Evolutionary conservation across 108 stramenopile genomes (phyloP), one percentile per base, ranked within the genome.

Genomic region (Nannochloropsis salina): DNA sequence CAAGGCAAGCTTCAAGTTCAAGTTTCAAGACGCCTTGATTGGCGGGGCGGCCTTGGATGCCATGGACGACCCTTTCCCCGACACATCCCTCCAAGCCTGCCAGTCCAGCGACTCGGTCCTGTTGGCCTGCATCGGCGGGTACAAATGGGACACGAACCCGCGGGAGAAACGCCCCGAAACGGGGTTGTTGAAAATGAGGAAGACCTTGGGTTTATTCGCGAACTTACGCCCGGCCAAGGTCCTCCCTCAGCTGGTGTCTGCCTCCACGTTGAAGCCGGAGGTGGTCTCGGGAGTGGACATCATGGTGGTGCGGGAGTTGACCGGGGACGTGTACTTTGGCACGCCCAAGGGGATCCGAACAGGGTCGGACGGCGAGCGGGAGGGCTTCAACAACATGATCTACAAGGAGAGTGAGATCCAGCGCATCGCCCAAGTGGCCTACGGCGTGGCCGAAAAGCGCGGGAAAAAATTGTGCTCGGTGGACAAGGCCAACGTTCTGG

Each of bases 281-380:
- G 92, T 99, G 86, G 94, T 99, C n/a, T 95, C 97, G 87, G 97
- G 90, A 6, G 97, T 98, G 44, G 98, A 99, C 93, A 94, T 99
- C 82, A 98, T 99, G 96, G 94, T 96, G 79, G 97, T 99, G 10
- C 93, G 98, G 83, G 98, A 99, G 87, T 91, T 99, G 86, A 97
- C 97, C 15, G 98, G 98, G 12, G 97, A 99, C 93, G 97, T 99
- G n/a, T 99, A 99, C 91, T 99, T 99, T 89, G 98, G 98, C 80
- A 95, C 93, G 80, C 98, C 97, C 83, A 97, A 97, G 94, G 96
- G 96, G 80, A 98, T 96, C 87, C 20, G 15, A n/a, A 74, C 15
- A 4, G 21, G 86, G 21, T 20, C 15, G 18, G 43, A 85, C 6
- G 89, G 88, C 21, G 89, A 93, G 90, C 91, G 98, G 51, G 95